A percentile compares a stretch with the other conserved stretches of the same genome.
Conservation (phyloP, 805 yeast genomes). For the Teunomyces gatunensis region DNA sequence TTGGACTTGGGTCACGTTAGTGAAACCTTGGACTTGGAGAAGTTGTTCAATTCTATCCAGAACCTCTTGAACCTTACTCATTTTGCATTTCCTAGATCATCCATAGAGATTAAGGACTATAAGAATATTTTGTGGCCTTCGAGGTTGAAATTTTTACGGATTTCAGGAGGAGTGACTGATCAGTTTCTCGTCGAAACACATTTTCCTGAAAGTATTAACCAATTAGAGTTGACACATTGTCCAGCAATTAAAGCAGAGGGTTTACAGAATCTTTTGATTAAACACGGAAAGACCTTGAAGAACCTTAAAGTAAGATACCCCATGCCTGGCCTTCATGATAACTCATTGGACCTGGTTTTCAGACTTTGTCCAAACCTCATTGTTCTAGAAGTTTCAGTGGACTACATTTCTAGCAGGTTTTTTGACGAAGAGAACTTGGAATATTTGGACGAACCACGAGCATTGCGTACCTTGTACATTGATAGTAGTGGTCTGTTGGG, state of each 20-base stretch:
- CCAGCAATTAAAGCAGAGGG: slow-evolving; percentile 71
- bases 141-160: slow-evolving; percentile 62
- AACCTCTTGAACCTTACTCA: slow-evolving; percentile 63
- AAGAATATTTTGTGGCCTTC: slow-evolving; percentile 73
- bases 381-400: slow-evolving; percentile 69
- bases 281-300: slow-evolving; percentile 64
- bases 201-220: slow-evolving; percentile 72
- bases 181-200: slow-evolving; percentile 65
- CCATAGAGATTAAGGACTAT: slow-evolving; percentile 64
- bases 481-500: slow-evolving; percentile 88
- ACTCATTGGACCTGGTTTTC: slow-evolving; percentile 72
- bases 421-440: slow-evolving; percentile 34
- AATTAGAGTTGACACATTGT: slow-evolving; percentile 82
- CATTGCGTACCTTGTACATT: slow-evolving; percentile 61
- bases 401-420: slow-evolving; percentile 56
- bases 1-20: slow-evolving; percentile 84
- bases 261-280: slow-evolving; percentile 56
- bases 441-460: slow-evolving; percentile 30
- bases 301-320: slow-evolving; percentile 77
- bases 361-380: slow-evolving; percentile 71
- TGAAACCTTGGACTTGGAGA: slow-evolving; percentile 82
- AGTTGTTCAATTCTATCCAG: slow-evolving; percentile 71
- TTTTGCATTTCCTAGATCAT: slow-evolving; percentile 84
- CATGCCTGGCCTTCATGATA: slow-evolving; percentile 72
- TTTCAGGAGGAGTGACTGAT: slow-evolving; percentile 88